Evolutionary conservation across 1,284 basidiomycete genomes (phyloP).

Genomic region (Apiotrichum porosum): DNA sequence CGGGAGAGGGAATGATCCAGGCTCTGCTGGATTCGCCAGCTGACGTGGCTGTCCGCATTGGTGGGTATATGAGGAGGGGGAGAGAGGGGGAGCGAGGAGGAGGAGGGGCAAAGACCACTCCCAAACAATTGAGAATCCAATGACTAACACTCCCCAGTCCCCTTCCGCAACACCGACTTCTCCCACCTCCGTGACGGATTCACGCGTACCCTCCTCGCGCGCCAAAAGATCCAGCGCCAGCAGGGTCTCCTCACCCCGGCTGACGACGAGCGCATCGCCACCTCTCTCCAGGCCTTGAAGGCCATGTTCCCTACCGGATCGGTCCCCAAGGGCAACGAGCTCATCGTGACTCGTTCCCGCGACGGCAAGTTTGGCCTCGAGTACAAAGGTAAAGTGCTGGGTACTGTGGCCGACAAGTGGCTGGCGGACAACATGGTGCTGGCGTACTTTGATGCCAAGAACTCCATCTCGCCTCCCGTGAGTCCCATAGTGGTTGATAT

Average conservation of each 20-base stretch:
- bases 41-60: slow-evolving; percentile 45
- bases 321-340: slow-evolving; percentile 50
- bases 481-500: background rate
- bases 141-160: slow-evolving; percentile 46
- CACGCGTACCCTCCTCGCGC: slow-evolving; percentile 50
- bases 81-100: no score
- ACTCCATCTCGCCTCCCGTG: slow-evolving; percentile 37
- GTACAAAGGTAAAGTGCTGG: slow-evolving; percentile 44
- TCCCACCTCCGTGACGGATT: slow-evolving; percentile 55
- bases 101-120: no score
- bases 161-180: slow-evolving; percentile 54
- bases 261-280: slow-evolving; percentile 41
- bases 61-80: no score
- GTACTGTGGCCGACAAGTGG: slow-evolving; percentile 42
- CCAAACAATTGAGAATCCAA: no score
- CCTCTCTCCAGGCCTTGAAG: slow-evolving; percentile 48
- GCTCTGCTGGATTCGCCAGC: slow-evolving; percentile 17
- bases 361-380: slow-evolving; percentile 10
- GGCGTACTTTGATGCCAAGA: slow-evolving; percentile 49
- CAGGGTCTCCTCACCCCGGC: slow-evolving; percentile 24
- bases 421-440: slow-evolving; percentile 47
- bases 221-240: slow-evolving; percentile 48
- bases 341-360: slow-evolving; percentile 45
- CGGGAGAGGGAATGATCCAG: slow-evolving; percentile 5
- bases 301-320: slow-evolving; percentile 50